Evolutionary conservation across 768 basidiomycete genomes (phyloP), one percentile per base, ranked within the genome.

Genomic region (Collybia mongolica): DNA sequence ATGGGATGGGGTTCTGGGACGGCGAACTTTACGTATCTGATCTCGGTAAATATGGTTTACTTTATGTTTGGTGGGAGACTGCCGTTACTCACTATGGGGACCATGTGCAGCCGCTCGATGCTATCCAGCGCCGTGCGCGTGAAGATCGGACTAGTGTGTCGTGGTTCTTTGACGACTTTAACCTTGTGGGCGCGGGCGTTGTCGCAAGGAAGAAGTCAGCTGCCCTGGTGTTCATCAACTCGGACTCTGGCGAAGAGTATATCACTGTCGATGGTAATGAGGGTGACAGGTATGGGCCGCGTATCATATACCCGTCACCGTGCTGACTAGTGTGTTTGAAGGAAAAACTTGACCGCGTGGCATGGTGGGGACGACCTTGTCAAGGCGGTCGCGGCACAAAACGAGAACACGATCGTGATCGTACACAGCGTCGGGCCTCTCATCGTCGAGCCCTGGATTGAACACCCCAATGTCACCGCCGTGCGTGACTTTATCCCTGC

Each of bases 1-100:
- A 87, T 93, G 86, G 93, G 93, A 12, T 97, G 94, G 94, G 94
- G 92, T 32, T 88, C 86, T 44, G 92, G 91, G 5, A 90, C 93
- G 0, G 75, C 81, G 11, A 80, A 83, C 57, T 86, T 90, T 72
- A 82, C 86, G 5, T 93, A 93, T 66, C 79, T 93, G 12, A 68
- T 93, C 52, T 83, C 88, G 42, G 86, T 87, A 48, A 60, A 81
- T 70, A 1, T 12, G 41, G 29, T 6, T 24, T 36, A 14, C 15
- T 22, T 35, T 26, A 36, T 2, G 20, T 20, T 19, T 18, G 20
- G 6, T 11, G 24, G 32, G 3, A 9, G 32, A 9, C 11, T 32
- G 32, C 32, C 32, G 14, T 32, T 32, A 11, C 32, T 32, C 11
- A 32, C 32, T 32, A 32, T 32, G 32, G 32, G 32, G 11, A 32